phyloP scores from a whole-genome alignment of 2,329 filamentous ascomycete genomes.

The Ceratocystis diversiconidia region DNA sequence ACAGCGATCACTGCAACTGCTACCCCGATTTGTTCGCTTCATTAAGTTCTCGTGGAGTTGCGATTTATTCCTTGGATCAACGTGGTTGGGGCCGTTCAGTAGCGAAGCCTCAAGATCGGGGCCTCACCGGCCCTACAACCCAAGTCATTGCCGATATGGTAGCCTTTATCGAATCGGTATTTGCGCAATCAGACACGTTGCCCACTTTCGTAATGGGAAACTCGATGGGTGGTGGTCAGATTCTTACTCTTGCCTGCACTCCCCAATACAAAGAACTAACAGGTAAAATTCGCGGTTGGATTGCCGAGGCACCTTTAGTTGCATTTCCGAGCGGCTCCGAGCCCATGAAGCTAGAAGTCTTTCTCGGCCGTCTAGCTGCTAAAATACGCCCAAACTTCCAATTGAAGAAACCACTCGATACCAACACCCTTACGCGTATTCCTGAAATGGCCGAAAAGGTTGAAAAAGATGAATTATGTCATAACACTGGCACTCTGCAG shows the following conservation, averaged over 20 bases:
- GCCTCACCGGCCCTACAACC: constrained; percentile 58
- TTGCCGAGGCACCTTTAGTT: constrained; percentile 68
- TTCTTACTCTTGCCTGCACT: constrained; percentile 45
- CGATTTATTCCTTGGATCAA: constrained; percentile 69
- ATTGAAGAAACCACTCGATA: constrained; percentile 50
- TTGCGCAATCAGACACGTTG: constrained; percentile 37
- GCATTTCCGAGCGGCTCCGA: constrained; percentile 51
- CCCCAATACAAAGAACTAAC: constrained; percentile 40
- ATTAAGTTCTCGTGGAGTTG: constrained; percentile 58
- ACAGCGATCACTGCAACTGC: constrained; percentile 69
- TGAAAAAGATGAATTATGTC: constrained; percentile 54
- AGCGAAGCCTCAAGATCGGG: constrained; percentile 44
- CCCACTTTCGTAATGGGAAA: constrained; percentile 81
- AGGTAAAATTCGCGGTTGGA: constrained; percentile 52
- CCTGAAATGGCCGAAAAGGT: constrained; percentile 45
- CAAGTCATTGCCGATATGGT: constrained; percentile 66
- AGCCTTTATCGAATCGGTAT: constrained; percentile 45
- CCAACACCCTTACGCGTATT: constrained; percentile 53
- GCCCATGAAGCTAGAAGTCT: constrained; percentile 49
- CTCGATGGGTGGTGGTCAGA: constrained; percentile 77
- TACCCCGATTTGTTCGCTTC: constrained; percentile 62
- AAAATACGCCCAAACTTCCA: constrained; percentile 54
- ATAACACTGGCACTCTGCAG: constrained; percentile 76
- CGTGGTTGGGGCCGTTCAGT: constrained; percentile 75
- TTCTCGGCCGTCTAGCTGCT: constrained; percentile 51